These are phyloP conservation scores for Elaeis guineensis DNA, from an alignment of 176 grass and related monocot genomes.

Conservation along the genomic window DNA sequence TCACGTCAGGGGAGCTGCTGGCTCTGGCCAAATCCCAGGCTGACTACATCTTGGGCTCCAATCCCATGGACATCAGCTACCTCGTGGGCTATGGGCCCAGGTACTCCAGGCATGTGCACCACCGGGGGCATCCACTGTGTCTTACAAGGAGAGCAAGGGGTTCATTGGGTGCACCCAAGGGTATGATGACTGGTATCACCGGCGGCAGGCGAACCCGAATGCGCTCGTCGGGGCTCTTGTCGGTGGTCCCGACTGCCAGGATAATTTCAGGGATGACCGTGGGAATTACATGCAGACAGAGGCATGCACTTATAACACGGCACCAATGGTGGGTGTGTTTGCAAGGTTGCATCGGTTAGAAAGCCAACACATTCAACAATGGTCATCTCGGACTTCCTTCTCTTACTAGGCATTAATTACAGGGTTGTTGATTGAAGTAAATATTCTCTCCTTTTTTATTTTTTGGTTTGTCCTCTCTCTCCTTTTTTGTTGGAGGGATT, in stretches of 20 bases:
- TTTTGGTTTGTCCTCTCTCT: slow-evolving; percentile 17
- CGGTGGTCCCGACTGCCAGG: slow-evolving; percentile 54
- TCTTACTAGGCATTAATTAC: neutral
- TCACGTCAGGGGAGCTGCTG: slow-evolving; percentile 31
- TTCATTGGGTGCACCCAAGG: slow-evolving; percentile 92
- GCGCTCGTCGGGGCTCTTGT: slow-evolving; percentile 71
- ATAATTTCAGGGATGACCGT: slow-evolving; percentile 66
- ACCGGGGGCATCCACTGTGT: slow-evolving; percentile 70
- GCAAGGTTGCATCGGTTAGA: slow-evolving; percentile 53
- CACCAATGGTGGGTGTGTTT: slow-evolving; percentile 80
- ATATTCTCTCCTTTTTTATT: slow-evolving; percentile 17
- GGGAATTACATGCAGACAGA: slow-evolving; percentile 78
- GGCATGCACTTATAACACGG: slow-evolving; percentile 83
- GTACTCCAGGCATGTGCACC: slow-evolving; percentile 58
- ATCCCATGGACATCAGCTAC: slow-evolving; percentile 77
- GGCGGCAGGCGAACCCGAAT: slow-evolving; percentile 49
- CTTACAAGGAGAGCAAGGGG: slow-evolving; percentile 62
- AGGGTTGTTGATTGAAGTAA: slow-evolving; percentile 21
- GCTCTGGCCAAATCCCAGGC: slow-evolving; percentile 57
- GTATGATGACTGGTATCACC: slow-evolving; percentile 69
- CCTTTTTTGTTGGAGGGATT: too few species aligned
- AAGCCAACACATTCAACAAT: neutral
- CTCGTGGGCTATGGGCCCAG: slow-evolving; percentile 62
- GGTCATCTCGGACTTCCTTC: slow-evolving; percentile 35
- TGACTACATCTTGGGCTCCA: slow-evolving; percentile 72